These are phyloP conservation scores for Lanmaoa rubissima DNA, from an alignment of 768 basidiomycete genomes.

Conservation along the genomic window DNA sequence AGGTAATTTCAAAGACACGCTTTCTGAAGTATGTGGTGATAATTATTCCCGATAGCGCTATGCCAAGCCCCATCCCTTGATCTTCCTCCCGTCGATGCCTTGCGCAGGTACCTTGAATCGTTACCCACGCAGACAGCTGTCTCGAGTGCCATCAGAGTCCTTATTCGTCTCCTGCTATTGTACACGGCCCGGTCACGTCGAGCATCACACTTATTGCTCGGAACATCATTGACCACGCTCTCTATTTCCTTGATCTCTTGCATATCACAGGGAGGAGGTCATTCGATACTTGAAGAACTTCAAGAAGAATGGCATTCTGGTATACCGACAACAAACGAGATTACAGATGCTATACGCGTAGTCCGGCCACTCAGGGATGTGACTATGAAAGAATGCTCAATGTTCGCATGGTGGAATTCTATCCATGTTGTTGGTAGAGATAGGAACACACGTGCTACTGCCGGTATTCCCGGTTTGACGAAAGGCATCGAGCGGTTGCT, in stretches of 20 bases:
- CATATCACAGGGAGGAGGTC: constrained; percentile 76
- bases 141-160: constrained; percentile 51
- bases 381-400: constrained; percentile 75
- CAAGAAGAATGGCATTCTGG: constrained; percentile 66
- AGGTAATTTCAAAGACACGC: constrained; percentile 13
- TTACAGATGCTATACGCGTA: constrained; percentile 40
- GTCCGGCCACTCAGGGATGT: constrained; percentile 70
- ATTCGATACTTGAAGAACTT: constrained; percentile 62
- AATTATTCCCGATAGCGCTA: constrained; percentile 18
- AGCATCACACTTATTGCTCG: constrained; percentile 77
- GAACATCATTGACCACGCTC: constrained; percentile 75
- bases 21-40: constrained; percentile 1
- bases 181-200: constrained; percentile 55
- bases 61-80: constrained; percentile 11
- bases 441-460: constrained; percentile 43
- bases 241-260: constrained; percentile 73
- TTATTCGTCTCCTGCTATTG: constrained; percentile 68
- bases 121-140: constrained; percentile 77
- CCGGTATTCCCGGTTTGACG: constrained; percentile 65
- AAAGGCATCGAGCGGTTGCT: constrained; percentile 46
- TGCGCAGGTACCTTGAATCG: constrained; percentile 53
- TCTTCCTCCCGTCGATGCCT: constrained; percentile 32
- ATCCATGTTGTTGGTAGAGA: constrained; percentile 53
- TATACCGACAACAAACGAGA: constrained; percentile 4
- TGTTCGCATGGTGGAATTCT: constrained; percentile 74